These are phyloP conservation scores for Cyanodermella asteris DNA, from an alignment of 2,329 filamentous ascomycete species.

Conservation along the genomic window DNA sequence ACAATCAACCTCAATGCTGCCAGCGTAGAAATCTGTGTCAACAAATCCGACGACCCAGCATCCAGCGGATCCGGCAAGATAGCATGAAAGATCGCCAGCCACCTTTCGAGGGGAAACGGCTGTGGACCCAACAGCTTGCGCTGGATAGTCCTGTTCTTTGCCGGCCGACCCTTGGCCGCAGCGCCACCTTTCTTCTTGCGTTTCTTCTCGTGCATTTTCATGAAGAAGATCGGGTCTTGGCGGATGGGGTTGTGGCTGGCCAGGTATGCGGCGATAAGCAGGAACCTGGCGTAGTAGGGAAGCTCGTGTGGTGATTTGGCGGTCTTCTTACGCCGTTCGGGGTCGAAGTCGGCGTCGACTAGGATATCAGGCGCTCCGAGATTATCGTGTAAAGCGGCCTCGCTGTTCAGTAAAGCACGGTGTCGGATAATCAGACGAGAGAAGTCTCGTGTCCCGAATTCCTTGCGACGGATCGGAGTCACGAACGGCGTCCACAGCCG, in stretches of 20 bases:
- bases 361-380: not conserved
- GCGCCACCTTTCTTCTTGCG: slow-evolving; percentile 7
- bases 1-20: slow-evolving; percentile 24
- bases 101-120: slow-evolving; percentile 23
- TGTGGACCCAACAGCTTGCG: slow-evolving; percentile 15
- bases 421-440: slow-evolving; percentile 49
- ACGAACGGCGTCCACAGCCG: slow-evolving; percentile 74
- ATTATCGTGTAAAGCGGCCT: slow-evolving; percentile 16
- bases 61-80: slow-evolving; percentile 22
- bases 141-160: slow-evolving; percentile 14
- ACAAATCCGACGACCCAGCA: slow-evolving; percentile 20
- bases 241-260: slow-evolving; percentile 24
- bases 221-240: slow-evolving; percentile 27
- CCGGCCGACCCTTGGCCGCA: not conserved
- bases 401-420: slow-evolving; percentile 23
- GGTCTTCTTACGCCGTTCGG: not conserved
- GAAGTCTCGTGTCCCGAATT: slow-evolving; percentile 59
- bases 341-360: not conserved
- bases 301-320: slow-evolving; percentile 10
- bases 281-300: slow-evolving; percentile 24
- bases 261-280: slow-evolving; percentile 25
- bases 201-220: slow-evolving; percentile 20
- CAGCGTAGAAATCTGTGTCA: slow-evolving; percentile 24
- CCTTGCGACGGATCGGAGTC: slow-evolving; percentile 51
- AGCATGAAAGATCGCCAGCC: slow-evolving; percentile 25